Evolutionary conservation across 2,329 filamentous ascomycete species (phyloP).

Genomic region (Scopulariopsis brevicaulis): DNA sequence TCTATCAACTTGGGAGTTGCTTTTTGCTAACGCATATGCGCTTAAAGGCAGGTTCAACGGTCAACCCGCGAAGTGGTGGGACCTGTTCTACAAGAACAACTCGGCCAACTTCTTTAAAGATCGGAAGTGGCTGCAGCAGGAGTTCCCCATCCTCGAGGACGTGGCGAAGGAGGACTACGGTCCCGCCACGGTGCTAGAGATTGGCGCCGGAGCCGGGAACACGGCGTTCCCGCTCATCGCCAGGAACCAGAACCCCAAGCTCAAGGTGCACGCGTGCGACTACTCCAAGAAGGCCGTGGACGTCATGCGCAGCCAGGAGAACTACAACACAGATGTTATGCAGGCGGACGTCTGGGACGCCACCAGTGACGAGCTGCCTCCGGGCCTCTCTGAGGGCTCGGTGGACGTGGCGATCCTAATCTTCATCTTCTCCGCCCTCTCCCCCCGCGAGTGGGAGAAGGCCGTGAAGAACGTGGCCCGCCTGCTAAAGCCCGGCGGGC

Average conservation of each 20-base stretch:
- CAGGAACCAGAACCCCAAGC: constrained; percentile 68
- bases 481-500: constrained; percentile 83
- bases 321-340: constrained; percentile 62
- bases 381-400: constrained; percentile 61
- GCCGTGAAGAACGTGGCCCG: constrained; percentile 73
- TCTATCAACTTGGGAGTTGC: constrained; percentile 2
- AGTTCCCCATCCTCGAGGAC: constrained; percentile 79
- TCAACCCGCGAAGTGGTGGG: constrained; percentile 94
- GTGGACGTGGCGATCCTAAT: constrained; percentile 92
- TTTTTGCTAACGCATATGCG: constrained; percentile 6
- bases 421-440: constrained; percentile 92
- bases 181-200: constrained; percentile 65
- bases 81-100: constrained; percentile 97
- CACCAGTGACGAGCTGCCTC: constrained; percentile 60
- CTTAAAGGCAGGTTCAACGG: constrained; percentile 66
- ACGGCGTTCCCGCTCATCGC: constrained; percentile 86
- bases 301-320: constrained; percentile 71
- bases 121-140: constrained; percentile 91
- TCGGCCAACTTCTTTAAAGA: constrained; percentile 98
- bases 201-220: constrained; percentile 92
- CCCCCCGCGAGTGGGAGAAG: constrained; percentile 71
- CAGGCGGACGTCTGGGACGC: constrained; percentile 94
- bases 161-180: constrained; percentile 63
- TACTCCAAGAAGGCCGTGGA: constrained; percentile 94
- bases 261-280: constrained; percentile 89